Conservation (phyloP, 177 flowering plant species). For the Vitis hybrid region DNA sequence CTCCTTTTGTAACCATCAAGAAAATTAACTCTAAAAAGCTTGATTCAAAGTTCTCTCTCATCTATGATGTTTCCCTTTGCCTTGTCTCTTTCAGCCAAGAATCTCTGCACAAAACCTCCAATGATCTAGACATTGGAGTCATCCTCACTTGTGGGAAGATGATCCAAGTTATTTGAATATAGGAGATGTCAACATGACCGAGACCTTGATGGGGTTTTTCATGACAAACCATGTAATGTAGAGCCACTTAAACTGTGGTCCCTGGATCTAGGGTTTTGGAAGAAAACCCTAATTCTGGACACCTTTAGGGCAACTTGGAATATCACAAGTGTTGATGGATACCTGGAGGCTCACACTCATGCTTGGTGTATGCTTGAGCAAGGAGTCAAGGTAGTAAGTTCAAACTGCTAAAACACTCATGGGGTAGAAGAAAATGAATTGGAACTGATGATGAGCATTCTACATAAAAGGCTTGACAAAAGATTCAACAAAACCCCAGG, state of each 20-base stretch:
- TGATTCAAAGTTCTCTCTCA: not conserved
- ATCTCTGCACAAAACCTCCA: not conserved
- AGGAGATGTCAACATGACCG: not conserved
- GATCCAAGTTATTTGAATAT: constrained; percentile 11
- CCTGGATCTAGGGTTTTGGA: not conserved
- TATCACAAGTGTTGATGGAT: not conserved
- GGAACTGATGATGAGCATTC: too few species aligned
- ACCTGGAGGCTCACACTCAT: not conserved
- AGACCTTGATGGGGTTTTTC: constrained; percentile 6
- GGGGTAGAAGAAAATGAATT: too few species aligned
- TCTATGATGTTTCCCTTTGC: not conserved
- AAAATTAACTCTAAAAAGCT: not conserved
- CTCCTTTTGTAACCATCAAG: too few species aligned
- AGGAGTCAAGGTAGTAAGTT: too few species aligned
- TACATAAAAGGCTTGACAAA: too few species aligned
- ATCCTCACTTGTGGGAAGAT: constrained; percentile 18
- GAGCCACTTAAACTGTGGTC: constrained; percentile 8
- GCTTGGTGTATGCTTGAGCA: not conserved
- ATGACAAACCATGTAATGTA: constrained; percentile 5
- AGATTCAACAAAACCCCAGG: too few species aligned
- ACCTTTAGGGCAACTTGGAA: constrained; percentile 3
- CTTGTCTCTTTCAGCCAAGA: not conserved
- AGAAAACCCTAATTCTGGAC: constrained; percentile 5
- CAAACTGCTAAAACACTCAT: too few species aligned
- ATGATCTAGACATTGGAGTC: constrained; percentile 5